These are phyloP conservation scores for Boehmeria nivea DNA, from an alignment of 306 rosid species.

Conservation along the genomic window DNA sequence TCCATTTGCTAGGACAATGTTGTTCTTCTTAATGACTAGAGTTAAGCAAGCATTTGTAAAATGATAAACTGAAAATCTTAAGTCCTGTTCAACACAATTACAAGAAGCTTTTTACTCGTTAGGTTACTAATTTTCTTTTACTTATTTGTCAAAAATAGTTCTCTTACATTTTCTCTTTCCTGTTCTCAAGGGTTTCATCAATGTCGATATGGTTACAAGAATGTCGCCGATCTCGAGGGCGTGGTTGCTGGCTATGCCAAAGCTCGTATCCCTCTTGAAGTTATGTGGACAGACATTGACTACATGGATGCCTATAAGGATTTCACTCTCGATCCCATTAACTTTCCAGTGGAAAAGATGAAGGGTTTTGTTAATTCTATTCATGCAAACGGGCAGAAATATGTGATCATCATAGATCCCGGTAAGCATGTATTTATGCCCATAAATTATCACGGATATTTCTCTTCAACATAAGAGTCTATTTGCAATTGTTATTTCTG, in stretches of 20 bases:
- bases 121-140: background rate
- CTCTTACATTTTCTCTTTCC: background rate
- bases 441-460: background rate
- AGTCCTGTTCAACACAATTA: background rate
- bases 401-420: constrained; percentile 76
- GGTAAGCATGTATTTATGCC: constrained; percentile 33
- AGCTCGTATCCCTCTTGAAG: constrained; percentile 79
- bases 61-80: background rate
- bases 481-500: background rate
- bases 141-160: background rate
- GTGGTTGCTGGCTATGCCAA: constrained; percentile 73
- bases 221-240: constrained; percentile 49
- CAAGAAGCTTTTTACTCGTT: background rate
- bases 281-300: constrained; percentile 91
- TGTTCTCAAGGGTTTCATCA: constrained; percentile 82
- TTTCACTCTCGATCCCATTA: constrained; percentile 80
- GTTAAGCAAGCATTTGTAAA: too few species aligned
- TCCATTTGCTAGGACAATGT: too few species aligned
- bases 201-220: constrained; percentile 76
- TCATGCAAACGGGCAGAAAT: constrained; percentile 76
- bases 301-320: constrained; percentile 87
- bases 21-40: too few species aligned
- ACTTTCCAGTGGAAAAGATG: constrained; percentile 70
- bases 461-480: background rate
- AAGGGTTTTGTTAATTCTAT: constrained; percentile 42